These are phyloP conservation scores for Trichoderma aggressivum DNA, from an alignment of 2,329 filamentous ascomycete genomes.

Conservation along the genomic window DNA sequence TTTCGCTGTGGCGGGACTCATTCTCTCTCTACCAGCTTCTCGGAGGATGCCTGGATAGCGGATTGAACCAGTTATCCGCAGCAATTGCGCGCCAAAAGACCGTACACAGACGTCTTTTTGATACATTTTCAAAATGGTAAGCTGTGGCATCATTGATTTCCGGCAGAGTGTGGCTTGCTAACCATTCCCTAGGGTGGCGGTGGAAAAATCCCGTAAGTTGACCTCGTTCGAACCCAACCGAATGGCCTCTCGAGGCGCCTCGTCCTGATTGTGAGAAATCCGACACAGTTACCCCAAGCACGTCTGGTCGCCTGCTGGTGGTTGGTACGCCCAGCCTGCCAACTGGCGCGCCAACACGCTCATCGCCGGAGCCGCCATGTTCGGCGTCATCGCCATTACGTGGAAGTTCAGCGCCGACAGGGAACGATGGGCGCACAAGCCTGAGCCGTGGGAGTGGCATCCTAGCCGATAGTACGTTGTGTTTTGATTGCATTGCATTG, in stretches of 20 bases:
- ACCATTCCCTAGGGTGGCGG: conserved; percentile 65
- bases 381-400: conserved; percentile 64
- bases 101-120: conserved; percentile 33
- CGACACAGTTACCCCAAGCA: conserved; percentile 83
- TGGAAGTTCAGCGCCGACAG: conserved; percentile 72
- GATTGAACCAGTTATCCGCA: background rate
- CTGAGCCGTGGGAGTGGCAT: conserved; percentile 73
- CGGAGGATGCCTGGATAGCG: conserved; percentile 5
- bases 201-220: conserved; percentile 60
- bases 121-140: conserved; percentile 55
- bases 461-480: conserved; percentile 74
- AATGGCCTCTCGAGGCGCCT: conserved; percentile 1
- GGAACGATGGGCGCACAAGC: conserved; percentile 71
- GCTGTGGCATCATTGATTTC: conserved; percentile 48
- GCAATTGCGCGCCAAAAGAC: conserved; percentile 31
- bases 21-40: conserved; percentile 3
- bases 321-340: conserved; percentile 91
- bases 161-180: conserved; percentile 32
- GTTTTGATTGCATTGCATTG: no score
- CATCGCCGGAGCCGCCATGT: conserved; percentile 64
- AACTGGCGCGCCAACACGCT: conserved; percentile 96
- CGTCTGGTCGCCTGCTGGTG: conserved; percentile 97
- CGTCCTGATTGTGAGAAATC: background rate
- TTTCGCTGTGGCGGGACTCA: conserved; percentile 3
- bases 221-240: conserved; percentile 31